These are phyloP conservation scores for Pichia insulana DNA, from an alignment of 805 yeast species.

Conservation along the genomic window DNA sequence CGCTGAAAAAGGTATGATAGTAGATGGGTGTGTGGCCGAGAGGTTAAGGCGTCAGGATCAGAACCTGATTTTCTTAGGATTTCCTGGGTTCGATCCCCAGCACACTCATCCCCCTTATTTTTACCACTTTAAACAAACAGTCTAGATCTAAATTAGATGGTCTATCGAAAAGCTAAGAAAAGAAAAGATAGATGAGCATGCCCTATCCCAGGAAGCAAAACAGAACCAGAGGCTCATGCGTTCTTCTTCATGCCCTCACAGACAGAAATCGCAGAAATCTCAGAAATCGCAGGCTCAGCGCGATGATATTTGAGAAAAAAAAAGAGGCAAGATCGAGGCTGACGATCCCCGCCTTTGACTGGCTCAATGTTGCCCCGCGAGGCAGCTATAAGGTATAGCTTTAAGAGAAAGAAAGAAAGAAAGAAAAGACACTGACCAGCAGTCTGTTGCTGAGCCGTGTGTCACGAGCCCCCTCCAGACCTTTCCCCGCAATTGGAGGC, in stretches of 20 bases:
- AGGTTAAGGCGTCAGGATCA: slow-evolving; percentile 20
- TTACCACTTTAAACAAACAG: background rate
- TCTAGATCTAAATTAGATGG: background rate
- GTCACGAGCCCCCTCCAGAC: no score
- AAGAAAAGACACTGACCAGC: no score
- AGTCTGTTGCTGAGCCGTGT: no score
- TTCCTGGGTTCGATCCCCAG: slow-evolving; percentile 19
- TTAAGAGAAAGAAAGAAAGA: no score
- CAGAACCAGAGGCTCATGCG: no score
- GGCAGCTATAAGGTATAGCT: no score
- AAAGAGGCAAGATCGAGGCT: no score
- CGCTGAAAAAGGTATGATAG: background rate
- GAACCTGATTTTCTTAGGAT: slow-evolving; percentile 18
- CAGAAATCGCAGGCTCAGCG: background rate
- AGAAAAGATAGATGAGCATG: background rate
- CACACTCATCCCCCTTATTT: slow-evolving; percentile 12
- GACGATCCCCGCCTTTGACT: no score
- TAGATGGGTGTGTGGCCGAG: slow-evolving; percentile 18
- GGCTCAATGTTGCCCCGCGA: no score
- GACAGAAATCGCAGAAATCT: background rate
- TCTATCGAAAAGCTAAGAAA: background rate
- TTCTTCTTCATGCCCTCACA: no score
- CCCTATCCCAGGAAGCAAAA: background rate
- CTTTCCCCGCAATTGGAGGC: no score
- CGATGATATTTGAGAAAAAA: no score